Conservation (phyloP, 2,329 filamentous ascomycete genomes). For the Phyllosticta paracitricarpa region DNA sequence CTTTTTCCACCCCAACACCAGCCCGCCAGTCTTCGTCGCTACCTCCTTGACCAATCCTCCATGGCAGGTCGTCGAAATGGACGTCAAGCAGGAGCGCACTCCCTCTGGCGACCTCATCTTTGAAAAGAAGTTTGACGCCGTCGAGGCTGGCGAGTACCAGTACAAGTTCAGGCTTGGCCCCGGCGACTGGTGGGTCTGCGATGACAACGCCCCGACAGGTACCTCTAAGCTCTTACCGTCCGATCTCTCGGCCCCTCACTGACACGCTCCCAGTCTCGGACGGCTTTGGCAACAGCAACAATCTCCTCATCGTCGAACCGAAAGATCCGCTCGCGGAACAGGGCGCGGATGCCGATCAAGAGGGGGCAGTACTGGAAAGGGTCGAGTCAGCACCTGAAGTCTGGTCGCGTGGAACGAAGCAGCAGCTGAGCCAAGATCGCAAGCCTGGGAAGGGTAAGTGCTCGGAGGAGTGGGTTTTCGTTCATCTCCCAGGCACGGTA, state of each 20-base stretch:
- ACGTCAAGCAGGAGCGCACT: constrained; percentile 34
- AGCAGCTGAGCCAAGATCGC: not conserved
- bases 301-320: constrained; percentile 33
- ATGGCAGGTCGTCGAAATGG: constrained; percentile 62
- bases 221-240: constrained; percentile 11
- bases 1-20: constrained; percentile 49
- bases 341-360: not conserved
- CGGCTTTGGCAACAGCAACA: constrained; percentile 45
- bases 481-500: not conserved
- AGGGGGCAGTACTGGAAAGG: not conserved
- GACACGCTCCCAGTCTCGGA: constrained; percentile 36
- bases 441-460: not conserved
- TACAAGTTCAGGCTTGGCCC: constrained; percentile 65
- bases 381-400: constrained; percentile 2
- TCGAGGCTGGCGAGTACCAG: constrained; percentile 52
- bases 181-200: constrained; percentile 60
- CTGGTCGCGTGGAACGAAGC: not conserved
- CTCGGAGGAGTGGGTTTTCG: not conserved
- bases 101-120: constrained; percentile 49
- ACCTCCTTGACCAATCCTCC: constrained; percentile 57
- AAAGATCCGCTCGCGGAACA: not conserved
- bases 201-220: constrained; percentile 54
- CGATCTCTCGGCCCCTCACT: constrained; percentile 11
- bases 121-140: constrained; percentile 44
- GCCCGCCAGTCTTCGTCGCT: constrained; percentile 60